Evolutionary conservation across 176 grass and related monocot species (phyloP), one percentile per base, ranked within the genome.

Genomic region (Puya raimondii): DNA sequence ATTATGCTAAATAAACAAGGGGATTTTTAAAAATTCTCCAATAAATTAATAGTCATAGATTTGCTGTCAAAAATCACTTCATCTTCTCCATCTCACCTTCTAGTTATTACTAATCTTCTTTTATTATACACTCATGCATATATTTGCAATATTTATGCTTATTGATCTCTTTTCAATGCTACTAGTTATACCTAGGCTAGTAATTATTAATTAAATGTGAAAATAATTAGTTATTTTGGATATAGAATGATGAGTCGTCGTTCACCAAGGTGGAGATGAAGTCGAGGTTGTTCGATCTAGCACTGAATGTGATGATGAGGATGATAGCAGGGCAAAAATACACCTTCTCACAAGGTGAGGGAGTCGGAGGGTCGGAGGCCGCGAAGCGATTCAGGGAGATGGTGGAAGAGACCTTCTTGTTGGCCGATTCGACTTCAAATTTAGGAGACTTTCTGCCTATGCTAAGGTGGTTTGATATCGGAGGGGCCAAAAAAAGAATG

Each of bases 281-380:
- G 79, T 67, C 57, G 18, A 71, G 51, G 51, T 23, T 71, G 23
- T 86, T 78, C 57, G 80, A 86, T 58, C 64, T 91, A 4, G 22
- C 73, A 20, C 69, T 91, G 6, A 91, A 91, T 75, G 67, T 77
- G 0, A 69, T 80, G 53, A 79, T 65, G 48, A 67, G 49, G 69
- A 72, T 76, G 63, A 23, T 87, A 4, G 76, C 80, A 3, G 76
- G 85, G 63, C 83, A 80, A 53, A 59, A 59, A 9, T 59, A 59
- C n/a, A 29, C 27, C 27, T 29, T 59, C 20, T 7, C 3, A 59
- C 16, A 59, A 59, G 16, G 27, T 2, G 27, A 29, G 27, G 27
- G 27, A 29, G 27, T 29, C 3, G 27, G 27, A 29, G 27, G 27
- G 27, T 29, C 27, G 27, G 54, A 59, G 54, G 54, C 7, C 0